phyloP scores from a whole-genome alignment of 305 asterid genomes.

The Fraxinus latifolia region DNA sequence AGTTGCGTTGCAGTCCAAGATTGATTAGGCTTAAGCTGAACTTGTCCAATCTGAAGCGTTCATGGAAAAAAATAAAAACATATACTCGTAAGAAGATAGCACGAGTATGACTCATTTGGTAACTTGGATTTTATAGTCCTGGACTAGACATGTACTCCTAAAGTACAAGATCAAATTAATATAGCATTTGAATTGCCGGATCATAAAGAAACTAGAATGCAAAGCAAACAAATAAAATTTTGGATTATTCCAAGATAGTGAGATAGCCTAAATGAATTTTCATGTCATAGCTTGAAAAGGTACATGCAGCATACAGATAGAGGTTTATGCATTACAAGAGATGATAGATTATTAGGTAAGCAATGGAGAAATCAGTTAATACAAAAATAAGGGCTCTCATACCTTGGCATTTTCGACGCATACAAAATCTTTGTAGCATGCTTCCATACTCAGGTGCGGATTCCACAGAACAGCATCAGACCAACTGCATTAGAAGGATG shows the following conservation, averaged over 20 bases:
- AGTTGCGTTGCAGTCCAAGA: conserved; percentile 83
- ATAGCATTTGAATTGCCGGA: background rate
- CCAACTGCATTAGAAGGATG: conserved; percentile 54
- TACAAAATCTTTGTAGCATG: conserved; percentile 82
- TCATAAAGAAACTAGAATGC: background rate
- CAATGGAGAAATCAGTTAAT: background rate
- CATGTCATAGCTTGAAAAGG: background rate
- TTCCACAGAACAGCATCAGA: conserved; percentile 92
- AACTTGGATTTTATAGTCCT: background rate
- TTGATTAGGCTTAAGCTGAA: conserved; percentile 65
- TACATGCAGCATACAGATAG: background rate
- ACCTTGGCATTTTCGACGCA: conserved; percentile 97
- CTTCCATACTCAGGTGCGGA: conserved; percentile 81
- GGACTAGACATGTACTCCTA: background rate
- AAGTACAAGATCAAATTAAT: background rate
- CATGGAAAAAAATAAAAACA: conserved; percentile 2
- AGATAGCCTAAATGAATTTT: conserved; percentile 10
- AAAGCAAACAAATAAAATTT: background rate
- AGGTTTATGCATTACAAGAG: background rate
- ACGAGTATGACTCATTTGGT: background rate
- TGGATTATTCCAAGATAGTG: background rate
- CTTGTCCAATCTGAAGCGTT: conserved; percentile 63
- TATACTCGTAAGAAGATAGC: background rate
- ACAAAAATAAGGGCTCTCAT: conserved; percentile 21
- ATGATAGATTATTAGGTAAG: background rate